Evolutionary conservation across 257 asterid genomes (phyloP).

Genomic region (Solanum habrochaites): DNA sequence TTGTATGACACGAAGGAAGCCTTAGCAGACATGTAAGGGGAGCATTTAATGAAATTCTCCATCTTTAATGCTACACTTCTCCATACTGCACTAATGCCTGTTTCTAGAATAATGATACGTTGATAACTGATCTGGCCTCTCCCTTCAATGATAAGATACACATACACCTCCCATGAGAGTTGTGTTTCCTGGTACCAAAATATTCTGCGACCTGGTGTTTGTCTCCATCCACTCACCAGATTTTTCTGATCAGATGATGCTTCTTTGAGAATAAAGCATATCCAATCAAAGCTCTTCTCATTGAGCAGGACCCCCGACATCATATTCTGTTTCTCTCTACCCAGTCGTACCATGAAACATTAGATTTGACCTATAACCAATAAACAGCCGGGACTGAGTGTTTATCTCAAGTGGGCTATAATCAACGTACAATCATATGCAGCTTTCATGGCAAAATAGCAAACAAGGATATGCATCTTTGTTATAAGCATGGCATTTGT

Average conservation of each 20-base stretch:
- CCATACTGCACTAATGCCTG: not conserved
- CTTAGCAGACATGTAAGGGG: not conserved
- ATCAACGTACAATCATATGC: not conserved
- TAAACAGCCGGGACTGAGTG: not conserved
- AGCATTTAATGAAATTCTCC: not conserved
- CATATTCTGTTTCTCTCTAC: not conserved
- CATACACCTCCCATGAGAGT: not conserved
- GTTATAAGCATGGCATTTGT: not conserved
- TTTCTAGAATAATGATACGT: not conserved
- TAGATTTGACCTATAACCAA: not conserved
- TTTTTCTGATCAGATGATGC: not conserved
- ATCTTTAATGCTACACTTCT: not conserved
- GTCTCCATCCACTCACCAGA: not conserved
- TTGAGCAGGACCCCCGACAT: not conserved
- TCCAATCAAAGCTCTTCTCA: not conserved
- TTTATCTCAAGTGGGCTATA: not conserved
- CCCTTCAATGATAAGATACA: not conserved
- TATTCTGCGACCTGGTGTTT: not conserved
- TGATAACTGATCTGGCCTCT: not conserved
- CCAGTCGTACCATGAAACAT: not conserved
- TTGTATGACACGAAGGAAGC: not conserved
- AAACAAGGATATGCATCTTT: not conserved
- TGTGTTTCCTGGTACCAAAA: not conserved
- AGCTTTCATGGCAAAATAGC: not conserved
- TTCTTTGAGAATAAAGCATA: not conserved